Base-by-base conservation (phyloP, 352 stramenopile species). In the Phytophthora ohioensis region DNA sequence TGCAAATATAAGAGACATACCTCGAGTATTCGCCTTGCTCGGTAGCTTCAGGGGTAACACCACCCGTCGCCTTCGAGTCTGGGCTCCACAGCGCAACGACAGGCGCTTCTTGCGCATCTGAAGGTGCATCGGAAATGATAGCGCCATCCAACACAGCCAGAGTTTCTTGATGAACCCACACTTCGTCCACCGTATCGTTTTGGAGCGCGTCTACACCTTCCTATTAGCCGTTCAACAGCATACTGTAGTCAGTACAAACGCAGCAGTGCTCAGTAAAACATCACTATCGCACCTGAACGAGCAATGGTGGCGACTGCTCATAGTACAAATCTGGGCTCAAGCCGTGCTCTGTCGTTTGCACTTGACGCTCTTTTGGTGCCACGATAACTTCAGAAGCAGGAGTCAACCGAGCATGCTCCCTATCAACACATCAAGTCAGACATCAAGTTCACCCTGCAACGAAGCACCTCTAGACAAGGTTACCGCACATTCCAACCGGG, bases 311-410 rank as follows among this genome's bases (percentile, higher is more conserved):
- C 5, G 87, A 93, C 4, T 88, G 69, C 62, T 87, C 81, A 31
- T 79, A 92, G 55, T 87, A 90, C 17, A 91, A 78, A 61, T 88
- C 82, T 1, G 72, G 43, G 32, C 79, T 86, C 12, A 91, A 57
- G 27, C 64, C 58, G 3, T 66, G 73, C 36, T 75, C 71, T 1
- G 71, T 35, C 5, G 53, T 61, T 21, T 81, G 42, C 12, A 17
- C 27, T 62, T 75, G 71, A 11, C 88, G 85, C 49, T 91, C 81
- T 73, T 95, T 95, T 17, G 88, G 88, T 0, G 86, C 83, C 6
- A 95, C 87, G 51, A 91, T 84, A 15, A 95, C 72, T 64, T 95
- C 84, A 3, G 85, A 88, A n/a, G 87, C 80, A 4, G 87, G 76
- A 10, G 83, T 88, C 36, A 95, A 68, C 1, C 85, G 84, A 43